These are phyloP conservation scores for Boechera retrofracta DNA, from an alignment of 345 rosid genomes.

Conservation along the genomic window DNA sequence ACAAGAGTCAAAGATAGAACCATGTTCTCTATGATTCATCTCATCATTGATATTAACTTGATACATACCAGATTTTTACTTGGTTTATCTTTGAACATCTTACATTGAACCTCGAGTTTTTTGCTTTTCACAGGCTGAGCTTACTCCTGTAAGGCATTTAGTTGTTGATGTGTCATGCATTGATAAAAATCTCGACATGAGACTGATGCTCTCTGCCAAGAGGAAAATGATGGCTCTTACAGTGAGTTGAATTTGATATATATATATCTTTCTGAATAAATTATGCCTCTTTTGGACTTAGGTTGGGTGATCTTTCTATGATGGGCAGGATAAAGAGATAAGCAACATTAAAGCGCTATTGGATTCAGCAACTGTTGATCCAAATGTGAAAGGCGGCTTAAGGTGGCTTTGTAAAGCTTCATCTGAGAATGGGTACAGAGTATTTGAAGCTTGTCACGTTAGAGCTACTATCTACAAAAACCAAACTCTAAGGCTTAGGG, in stretches of 20 bases:
- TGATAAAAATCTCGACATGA: conserved; percentile 66
- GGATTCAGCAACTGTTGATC: conserved; percentile 58
- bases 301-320: neutral
- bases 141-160: conserved; percentile 57
- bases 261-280: neutral
- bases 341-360: conserved; percentile 53
- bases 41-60: neutral
- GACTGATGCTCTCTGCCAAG: conserved; percentile 62
- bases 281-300: neutral
- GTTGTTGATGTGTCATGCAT: conserved; percentile 64
- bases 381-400: conserved; percentile 69
- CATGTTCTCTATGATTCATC: neutral
- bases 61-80: neutral
- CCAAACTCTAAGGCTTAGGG: conserved; percentile 54
- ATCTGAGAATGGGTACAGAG: conserved; percentile 51
- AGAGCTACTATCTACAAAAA: conserved; percentile 46
- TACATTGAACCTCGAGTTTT: neutral
- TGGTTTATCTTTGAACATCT: conserved; percentile 11
- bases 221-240: conserved; percentile 48
- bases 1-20: neutral
- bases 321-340: conserved; percentile 63
- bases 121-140: conserved; percentile 50
- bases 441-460: conserved; percentile 59
- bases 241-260: conserved; percentile 45
- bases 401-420: conserved; percentile 64